Base-by-base conservation (phyloP, 148 eudicot species). In the Polygonum aviculare region DNA sequence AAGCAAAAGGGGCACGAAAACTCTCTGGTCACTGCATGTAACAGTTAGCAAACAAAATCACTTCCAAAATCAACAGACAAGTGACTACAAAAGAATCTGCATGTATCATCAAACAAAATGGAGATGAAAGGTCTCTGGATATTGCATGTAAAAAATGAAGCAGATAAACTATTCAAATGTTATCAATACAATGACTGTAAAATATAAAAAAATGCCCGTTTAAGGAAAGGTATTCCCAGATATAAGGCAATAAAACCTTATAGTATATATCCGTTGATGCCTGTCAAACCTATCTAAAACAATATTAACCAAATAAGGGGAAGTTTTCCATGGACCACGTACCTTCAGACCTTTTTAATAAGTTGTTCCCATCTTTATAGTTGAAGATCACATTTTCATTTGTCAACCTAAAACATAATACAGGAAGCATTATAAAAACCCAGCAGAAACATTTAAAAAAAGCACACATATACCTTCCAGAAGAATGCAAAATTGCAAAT, bases 1-100 rank as follows among this genome's bases (percentile, higher is more conserved):
- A 95, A 84, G 84, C 98, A 95, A 79, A 95, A 95, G 70, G 98
- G 94, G 78, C 98, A 95, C 15, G 96, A 76, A 75, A 92, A 95
- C 73, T 91, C 87, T 82, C 87, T 87, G 10, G 96, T 90, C 73
- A 92, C 98, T 95, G 91, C 85, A 80, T 52, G 40, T 78, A 69
- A 49, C 72, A 38, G 12, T 77, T 77, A 31, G 75, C 39, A 69
- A 72, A 78, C 44, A 73, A 72, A 55, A 67, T 60, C 50, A 65
- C 65, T 70, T 60, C 10, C 63, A 65, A 75, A 48, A 41, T 9
- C 55, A 11, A 44, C 9, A 72, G 60, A 40, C 72, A 33, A 35
- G 26, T 73, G 38, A 51, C 21, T 22, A 51, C 2, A 18, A 74
- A 49, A 33, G 15, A 74, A 48, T 2, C 12, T 48, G 21, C 59